phyloP scores from a whole-genome alignment of 768 basidiomycete species.

The Rhodotorula paludigena region DNA sequence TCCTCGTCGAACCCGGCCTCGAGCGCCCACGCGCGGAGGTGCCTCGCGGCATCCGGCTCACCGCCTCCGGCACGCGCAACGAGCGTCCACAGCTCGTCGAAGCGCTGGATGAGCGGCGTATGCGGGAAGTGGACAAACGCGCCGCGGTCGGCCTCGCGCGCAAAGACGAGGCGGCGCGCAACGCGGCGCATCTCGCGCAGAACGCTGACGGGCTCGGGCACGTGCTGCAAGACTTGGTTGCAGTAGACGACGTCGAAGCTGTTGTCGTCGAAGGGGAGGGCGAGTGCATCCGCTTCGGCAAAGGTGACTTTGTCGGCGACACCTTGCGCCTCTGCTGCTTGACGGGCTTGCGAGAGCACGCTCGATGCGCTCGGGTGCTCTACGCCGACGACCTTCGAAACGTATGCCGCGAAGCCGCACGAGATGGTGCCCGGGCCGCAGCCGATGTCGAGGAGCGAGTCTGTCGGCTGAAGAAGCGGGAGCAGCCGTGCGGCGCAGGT shows the following conservation, averaged over 20 bases:
- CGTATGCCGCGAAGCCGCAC: slow-evolving; percentile 49
- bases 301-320: slow-evolving; percentile 50
- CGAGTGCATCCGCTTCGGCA: slow-evolving; percentile 48
- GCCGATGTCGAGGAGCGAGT: slow-evolving; percentile 55
- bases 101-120: neutral
- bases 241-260: slow-evolving; percentile 53
- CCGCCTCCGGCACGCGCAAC: slow-evolving; percentile 48
- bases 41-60: slow-evolving; percentile 51
- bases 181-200: slow-evolving; percentile 55
- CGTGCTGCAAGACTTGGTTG: slow-evolving; percentile 53
- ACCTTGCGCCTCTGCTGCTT: slow-evolving; percentile 43
- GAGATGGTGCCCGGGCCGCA: slow-evolving; percentile 58
- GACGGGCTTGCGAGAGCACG: slow-evolving; percentile 49
- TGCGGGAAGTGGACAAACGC: slow-evolving; percentile 49
- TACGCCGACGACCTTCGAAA: slow-evolving; percentile 53
- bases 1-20: slow-evolving; percentile 47
- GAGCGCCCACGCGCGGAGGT: slow-evolving; percentile 48
- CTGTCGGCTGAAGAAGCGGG: slow-evolving; percentile 47
- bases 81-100: slow-evolving; percentile 15
- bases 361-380: slow-evolving; percentile 46
- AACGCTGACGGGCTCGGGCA: slow-evolving; percentile 50
- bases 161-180: slow-evolving; percentile 52
- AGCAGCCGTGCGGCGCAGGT: slow-evolving; percentile 53
- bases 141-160: slow-evolving; percentile 51
- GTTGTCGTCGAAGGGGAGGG: slow-evolving; percentile 49